Evolutionary conservation across 257 asterid species (phyloP).

Genomic region (Coffea eugenioides): DNA sequence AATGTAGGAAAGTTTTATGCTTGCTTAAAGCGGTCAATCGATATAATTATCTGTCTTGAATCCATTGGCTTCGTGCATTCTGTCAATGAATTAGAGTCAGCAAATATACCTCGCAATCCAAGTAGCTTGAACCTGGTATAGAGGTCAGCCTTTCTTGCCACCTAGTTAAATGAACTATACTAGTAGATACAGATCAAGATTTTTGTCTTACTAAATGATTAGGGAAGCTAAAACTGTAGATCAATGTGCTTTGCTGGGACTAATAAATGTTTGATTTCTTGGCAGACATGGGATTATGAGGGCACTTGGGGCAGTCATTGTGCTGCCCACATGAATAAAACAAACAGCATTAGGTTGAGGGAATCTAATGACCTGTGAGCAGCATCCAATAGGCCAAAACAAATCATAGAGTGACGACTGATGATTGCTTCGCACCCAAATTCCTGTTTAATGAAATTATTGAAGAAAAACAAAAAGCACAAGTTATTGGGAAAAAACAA

Average conservation of each 20-base stretch:
- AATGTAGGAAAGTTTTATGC: too few relatives aligned
- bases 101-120: slow-evolving; percentile 12
- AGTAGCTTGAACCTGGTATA: slow-evolving; percentile 10
- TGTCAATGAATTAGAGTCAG: not conserved
- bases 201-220: slow-evolving; percentile 14
- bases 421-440: not conserved
- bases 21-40: not conserved
- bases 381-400: slow-evolving; percentile 11
- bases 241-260: slow-evolving; percentile 2
- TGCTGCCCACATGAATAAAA: slow-evolving; percentile 24
- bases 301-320: slow-evolving; percentile 10
- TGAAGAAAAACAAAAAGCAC: not conserved
- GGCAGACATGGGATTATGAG: slow-evolving; percentile 14
- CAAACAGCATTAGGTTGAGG: not conserved
- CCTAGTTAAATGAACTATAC: not conserved
- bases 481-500: too few relatives aligned
- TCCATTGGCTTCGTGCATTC: not conserved
- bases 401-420: not conserved
- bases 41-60: not conserved
- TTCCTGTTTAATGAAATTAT: too few relatives aligned
- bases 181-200: not conserved
- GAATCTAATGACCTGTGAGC: slow-evolving; percentile 31
- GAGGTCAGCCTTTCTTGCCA: not conserved
- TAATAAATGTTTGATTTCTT: not conserved
- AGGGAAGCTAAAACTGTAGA: not conserved